These are phyloP conservation scores for Pseudocercospora macadamiae DNA, from an alignment of 2,329 filamentous ascomycete genomes.

Conservation along the genomic window DNA sequence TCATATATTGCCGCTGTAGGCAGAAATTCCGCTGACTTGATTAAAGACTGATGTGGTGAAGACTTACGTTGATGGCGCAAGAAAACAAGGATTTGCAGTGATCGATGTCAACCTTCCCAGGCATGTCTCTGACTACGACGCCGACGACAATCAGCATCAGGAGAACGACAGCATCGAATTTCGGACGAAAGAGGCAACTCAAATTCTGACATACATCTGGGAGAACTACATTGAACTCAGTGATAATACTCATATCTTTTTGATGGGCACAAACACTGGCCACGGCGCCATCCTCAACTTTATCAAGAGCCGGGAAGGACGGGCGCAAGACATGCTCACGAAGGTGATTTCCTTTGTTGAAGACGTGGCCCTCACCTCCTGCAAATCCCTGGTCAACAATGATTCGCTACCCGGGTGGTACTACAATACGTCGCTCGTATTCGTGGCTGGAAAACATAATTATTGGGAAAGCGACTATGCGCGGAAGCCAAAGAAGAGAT, in stretches of 20 bases:
- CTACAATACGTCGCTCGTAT: slow-evolving; percentile 76
- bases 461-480: slow-evolving; percentile 70
- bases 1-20: slow-evolving; percentile 38
- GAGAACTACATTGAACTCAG: slow-evolving; percentile 90
- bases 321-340: slow-evolving; percentile 67
- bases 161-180: slow-evolving; percentile 52
- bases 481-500: slow-evolving; percentile 59
- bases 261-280: slow-evolving; percentile 88
- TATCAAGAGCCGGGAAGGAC: slow-evolving; percentile 67
- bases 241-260: slow-evolving; percentile 72
- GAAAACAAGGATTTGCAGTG: slow-evolving; percentile 74
- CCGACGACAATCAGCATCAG: slow-evolving; percentile 42
- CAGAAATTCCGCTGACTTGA: slow-evolving; percentile 46
- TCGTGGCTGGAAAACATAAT: slow-evolving; percentile 72
- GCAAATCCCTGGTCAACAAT: slow-evolving; percentile 61
- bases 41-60: slow-evolving; percentile 76
- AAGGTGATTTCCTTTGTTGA: slow-evolving; percentile 82
- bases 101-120: slow-evolving; percentile 91
- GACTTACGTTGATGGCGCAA: slow-evolving; percentile 82
- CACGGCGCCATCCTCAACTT: slow-evolving; percentile 83
- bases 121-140: slow-evolving; percentile 63
- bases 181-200: slow-evolving; percentile 57
- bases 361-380: slow-evolving; percentile 71
- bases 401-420: slow-evolving; percentile 86
- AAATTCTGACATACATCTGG: slow-evolving; percentile 87